phyloP scores from a whole-genome alignment of 2,329 filamentous ascomycete genomes.

The Monosporascus sp. region DNA sequence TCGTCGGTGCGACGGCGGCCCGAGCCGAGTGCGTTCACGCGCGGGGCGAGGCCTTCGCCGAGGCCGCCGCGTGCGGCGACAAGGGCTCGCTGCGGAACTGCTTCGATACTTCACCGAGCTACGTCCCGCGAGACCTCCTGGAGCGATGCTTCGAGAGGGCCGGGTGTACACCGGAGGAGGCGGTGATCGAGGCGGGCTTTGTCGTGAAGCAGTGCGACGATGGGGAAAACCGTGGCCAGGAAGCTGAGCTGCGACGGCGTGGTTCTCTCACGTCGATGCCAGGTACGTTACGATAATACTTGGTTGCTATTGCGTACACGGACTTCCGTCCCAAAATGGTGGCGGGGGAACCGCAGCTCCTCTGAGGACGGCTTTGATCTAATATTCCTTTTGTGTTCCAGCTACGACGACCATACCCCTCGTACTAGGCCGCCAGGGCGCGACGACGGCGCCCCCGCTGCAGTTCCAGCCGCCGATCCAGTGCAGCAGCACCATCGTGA shows the following conservation, averaged over 20 bases:
- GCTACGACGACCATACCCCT: neutral
- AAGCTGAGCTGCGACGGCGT: slow-evolving; percentile 18
- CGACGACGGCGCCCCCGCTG: slow-evolving; percentile 4
- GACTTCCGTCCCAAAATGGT: neutral
- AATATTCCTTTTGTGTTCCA: too few species aligned
- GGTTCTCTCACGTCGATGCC: slow-evolving; percentile 10
- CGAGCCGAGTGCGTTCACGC: slow-evolving; percentile 34
- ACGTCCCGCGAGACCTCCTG: slow-evolving; percentile 29
- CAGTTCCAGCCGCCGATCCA: slow-evolving; percentile 6
- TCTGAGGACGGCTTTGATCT: slow-evolving; percentile 3
- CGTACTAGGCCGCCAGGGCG: slow-evolving; percentile 6
- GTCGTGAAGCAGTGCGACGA: slow-evolving; percentile 28
- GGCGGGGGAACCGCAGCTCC: slow-evolving; percentile 1
- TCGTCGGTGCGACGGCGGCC: slow-evolving; percentile 18
- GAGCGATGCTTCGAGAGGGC: slow-evolving; percentile 32
- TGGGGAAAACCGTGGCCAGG: slow-evolving; percentile 1
- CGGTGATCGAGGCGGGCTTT: slow-evolving; percentile 28
- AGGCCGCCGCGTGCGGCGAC: slow-evolving; percentile 39
- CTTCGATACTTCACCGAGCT: slow-evolving; percentile 29
- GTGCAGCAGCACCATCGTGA: slow-evolving; percentile 27
- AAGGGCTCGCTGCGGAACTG: slow-evolving; percentile 37
- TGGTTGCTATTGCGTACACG: neutral
- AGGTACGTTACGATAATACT: slow-evolving; percentile 11
- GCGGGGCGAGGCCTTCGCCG: slow-evolving; percentile 34
- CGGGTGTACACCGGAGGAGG: slow-evolving; percentile 31